These are phyloP conservation scores for Pythium aquatile DNA, from an alignment of 352 stramenopile genomes.

Conservation along the genomic window DNA sequence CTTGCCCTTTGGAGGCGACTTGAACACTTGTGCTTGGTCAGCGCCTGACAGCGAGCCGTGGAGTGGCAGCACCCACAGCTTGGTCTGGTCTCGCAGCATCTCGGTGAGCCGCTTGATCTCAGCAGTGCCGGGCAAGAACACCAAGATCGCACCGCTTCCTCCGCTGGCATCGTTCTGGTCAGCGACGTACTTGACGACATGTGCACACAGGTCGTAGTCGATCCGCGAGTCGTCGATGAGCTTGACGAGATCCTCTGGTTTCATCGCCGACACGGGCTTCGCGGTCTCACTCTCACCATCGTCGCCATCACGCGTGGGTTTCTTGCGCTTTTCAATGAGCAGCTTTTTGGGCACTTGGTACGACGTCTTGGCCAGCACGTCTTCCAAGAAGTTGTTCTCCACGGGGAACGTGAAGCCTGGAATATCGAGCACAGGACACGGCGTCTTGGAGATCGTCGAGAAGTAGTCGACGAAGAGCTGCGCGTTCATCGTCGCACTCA, in stretches of 20 bases:
- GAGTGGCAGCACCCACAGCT: slow-evolving; percentile 68
- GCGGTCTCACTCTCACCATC: slow-evolving; percentile 28
- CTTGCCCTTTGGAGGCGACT: slow-evolving; percentile 51
- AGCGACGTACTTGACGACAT: slow-evolving; percentile 81
- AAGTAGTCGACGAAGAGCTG: slow-evolving; percentile 89
- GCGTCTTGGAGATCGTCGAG: slow-evolving; percentile 25
- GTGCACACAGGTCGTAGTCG: slow-evolving; percentile 93
- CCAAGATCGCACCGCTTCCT: slow-evolving; percentile 59
- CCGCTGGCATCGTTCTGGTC: slow-evolving; percentile 21
- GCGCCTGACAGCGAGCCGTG: slow-evolving; percentile 71
- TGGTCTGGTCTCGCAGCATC: slow-evolving; percentile 44
- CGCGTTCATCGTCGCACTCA: slow-evolving; percentile 96
- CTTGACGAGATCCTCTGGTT: slow-evolving; percentile 49
- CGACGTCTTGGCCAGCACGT: slow-evolving; percentile 55
- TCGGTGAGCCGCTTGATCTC: slow-evolving; percentile 84
- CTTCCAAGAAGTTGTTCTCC: slow-evolving; percentile 73
- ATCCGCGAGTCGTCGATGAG: slow-evolving; percentile 90
- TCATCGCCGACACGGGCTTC: slow-evolving; percentile 34
- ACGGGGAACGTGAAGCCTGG: slow-evolving; percentile 86
- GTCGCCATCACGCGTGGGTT: slow-evolving; percentile 27
- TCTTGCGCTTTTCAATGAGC: slow-evolving; percentile 52
- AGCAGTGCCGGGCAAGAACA: slow-evolving; percentile 79
- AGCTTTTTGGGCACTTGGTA: slow-evolving; percentile 69
- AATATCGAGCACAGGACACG: slow-evolving; percentile 80
- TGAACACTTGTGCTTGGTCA: slow-evolving; percentile 79